phyloP scores from a whole-genome alignment of 108 stramenopile genomes.

The Cyclotella kingstonii region DNA sequence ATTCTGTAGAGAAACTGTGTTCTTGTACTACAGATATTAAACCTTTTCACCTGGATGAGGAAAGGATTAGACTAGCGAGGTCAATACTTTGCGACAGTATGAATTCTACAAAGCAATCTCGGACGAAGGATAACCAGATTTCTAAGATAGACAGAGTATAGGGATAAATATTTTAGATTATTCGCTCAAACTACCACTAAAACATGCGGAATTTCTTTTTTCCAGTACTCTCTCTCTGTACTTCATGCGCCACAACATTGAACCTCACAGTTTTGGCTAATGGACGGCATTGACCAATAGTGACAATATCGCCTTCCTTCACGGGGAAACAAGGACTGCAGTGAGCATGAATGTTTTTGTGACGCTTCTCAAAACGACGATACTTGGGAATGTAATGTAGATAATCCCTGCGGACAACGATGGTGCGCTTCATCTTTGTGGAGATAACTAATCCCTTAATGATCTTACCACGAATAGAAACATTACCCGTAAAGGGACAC shows the following conservation, averaged over 20 bases:
- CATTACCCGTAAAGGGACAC: constrained; percentile 99
- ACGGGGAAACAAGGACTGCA: constrained; percentile 97
- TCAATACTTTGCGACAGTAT: no score
- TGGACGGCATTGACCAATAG: constrained; percentile 99
- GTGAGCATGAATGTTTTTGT: constrained; percentile 99
- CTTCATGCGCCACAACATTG: constrained; percentile 88
- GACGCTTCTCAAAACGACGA: constrained; percentile 99
- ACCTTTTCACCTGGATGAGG: no score
- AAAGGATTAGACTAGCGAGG: no score
- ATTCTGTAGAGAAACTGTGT: no score
- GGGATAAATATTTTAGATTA: neutral
- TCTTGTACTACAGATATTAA: no score
- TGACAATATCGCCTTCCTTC: constrained; percentile 99
- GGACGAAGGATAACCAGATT: no score
- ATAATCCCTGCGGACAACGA: constrained; percentile 99
- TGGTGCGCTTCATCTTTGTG: constrained; percentile 99
- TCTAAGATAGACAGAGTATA: no score
- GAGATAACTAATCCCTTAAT: constrained; percentile 97
- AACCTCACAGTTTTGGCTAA: constrained; percentile 99
- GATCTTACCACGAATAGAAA: constrained; percentile 97
- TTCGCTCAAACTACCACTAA: constrained; percentile 42
- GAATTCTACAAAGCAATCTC: no score
- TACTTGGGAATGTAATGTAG: constrained; percentile 99
- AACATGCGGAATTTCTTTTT: constrained; percentile 93
- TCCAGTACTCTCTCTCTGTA: constrained; percentile 66